Evolutionary conservation across 108 stramenopile species (phyloP), one percentile per base, ranked within the genome.

Genomic region (Discostella pseudostelligera): DNA sequence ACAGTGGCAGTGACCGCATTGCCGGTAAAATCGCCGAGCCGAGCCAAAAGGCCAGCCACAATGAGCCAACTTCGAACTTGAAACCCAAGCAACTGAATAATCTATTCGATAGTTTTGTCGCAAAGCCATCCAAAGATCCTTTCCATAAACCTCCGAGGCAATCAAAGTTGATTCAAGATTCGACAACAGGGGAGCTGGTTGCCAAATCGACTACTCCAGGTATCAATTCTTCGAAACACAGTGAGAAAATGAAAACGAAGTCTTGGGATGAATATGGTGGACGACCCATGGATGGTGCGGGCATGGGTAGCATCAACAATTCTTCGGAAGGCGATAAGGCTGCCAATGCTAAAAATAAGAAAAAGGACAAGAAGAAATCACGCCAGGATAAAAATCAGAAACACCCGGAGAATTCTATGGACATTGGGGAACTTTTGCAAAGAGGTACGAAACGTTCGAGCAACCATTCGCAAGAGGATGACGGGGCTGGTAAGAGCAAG

Each of bases 231-330:
- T 45, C 44, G 9, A 59, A 11, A 1, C 25, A 14, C 19, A 26
- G 13, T 10, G 36, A n/a, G 1, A 62, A 28, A 32, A 35, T 8
- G 35, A 49, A 36, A 48, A 8, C 9, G 22, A 62, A 62, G 35
- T 29, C 32, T 62, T 67, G 66, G 66, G 56, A 67, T 45, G 56
- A 67, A 11, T 67, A 67, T 44, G 66, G 56, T 37, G 66, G 66
- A 44, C 44, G 66, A 19, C 48, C 46, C 21, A 32, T 62, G 7
- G 46, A 29, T 48, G 42, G 21, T 44, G 10, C 43, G 29, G 21
- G 62, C 43, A 19, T 14, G 8, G 40, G 45, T 14, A 20, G 19
- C 11, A 48, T 29, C 29, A 37, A 39, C 35, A 43, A 51, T 37
- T 4, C 8, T 19, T 17, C 9, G 10, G 49, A 45, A 12, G 25